Conservation (phyloP, 352 stramenopile genomes). For the Globisporangium polare region DNA sequence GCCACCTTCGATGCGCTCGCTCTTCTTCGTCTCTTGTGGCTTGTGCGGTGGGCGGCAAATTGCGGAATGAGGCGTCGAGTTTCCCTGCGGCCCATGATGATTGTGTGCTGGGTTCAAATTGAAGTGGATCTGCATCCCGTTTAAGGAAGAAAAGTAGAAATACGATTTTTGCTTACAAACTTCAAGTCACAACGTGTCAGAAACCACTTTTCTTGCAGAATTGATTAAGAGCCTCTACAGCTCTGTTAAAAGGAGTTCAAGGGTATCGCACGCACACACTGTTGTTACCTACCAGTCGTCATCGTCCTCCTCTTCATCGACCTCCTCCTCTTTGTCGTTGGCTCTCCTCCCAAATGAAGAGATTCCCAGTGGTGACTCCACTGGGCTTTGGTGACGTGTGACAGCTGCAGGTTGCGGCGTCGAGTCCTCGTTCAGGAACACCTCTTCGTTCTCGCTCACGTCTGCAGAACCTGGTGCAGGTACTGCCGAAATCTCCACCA, state of each 20-base stretch:
- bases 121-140: background rate
- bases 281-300: conserved; percentile 16
- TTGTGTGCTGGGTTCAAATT: background rate
- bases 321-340: background rate
- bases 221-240: background rate
- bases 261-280: background rate
- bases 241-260: background rate
- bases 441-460: conserved; percentile 15
- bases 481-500: conserved; percentile 13
- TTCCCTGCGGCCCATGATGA: too few relatives aligned
- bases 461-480: background rate
- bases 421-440: background rate
- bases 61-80: background rate
- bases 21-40: background rate
- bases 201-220: background rate
- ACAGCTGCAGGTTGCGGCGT: conserved; percentile 3
- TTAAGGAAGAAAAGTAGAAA: background rate
- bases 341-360: background rate
- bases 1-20: background rate
- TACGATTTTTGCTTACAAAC: background rate
- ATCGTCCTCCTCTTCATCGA: conserved; percentile 17
- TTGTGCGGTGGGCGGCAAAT: background rate
- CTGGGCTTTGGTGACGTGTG: background rate
- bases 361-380: background rate
- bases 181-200: background rate